Evolutionary conservation across 495 filamentous ascomycete species (phyloP).

Genomic region (Xylaria castorea): DNA sequence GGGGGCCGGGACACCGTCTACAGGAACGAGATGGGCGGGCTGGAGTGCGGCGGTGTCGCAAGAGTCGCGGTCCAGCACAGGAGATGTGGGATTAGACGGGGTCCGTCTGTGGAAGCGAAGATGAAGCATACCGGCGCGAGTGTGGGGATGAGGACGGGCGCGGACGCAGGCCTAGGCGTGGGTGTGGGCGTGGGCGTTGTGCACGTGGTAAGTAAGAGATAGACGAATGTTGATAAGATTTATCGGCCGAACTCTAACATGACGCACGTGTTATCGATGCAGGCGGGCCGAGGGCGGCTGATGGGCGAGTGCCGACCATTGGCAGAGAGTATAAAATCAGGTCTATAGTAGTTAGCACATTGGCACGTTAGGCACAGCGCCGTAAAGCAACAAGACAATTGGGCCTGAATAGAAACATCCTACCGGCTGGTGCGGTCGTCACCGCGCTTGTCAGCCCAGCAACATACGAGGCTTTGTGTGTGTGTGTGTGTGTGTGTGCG

Average conservation of each 20-base stretch:
- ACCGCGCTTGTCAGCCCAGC: constrained; percentile 8
- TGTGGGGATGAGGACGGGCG: not conserved
- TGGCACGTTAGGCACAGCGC: not conserved
- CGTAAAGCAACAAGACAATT: constrained; percentile 7
- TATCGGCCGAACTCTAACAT: constrained; percentile 18
- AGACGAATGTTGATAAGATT: not conserved
- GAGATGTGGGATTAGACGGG: constrained; percentile 60
- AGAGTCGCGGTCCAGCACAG: constrained; percentile 48
- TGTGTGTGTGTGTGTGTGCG: no score
- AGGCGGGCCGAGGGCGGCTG: not conserved
- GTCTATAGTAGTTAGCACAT: not conserved
- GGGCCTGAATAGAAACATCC: not conserved
- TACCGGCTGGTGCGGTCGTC: constrained; percentile 14
- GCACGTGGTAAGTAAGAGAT: not conserved
- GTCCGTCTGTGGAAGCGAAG: constrained; percentile 61
- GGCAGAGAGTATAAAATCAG: not conserved
- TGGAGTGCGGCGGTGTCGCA: constrained; percentile 48
- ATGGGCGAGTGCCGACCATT: constrained; percentile 16
- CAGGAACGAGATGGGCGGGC: constrained; percentile 44
- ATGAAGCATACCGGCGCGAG: constrained; percentile 54
- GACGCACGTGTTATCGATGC: not conserved
- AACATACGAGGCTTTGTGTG: constrained; percentile 9
- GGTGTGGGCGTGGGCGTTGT: not conserved
- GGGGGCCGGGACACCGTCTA: constrained; percentile 47
- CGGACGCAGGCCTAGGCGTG: not conserved